Conservation (phyloP, 2,329 filamentous ascomycete species). For the Botrytis tulipae region DNA sequence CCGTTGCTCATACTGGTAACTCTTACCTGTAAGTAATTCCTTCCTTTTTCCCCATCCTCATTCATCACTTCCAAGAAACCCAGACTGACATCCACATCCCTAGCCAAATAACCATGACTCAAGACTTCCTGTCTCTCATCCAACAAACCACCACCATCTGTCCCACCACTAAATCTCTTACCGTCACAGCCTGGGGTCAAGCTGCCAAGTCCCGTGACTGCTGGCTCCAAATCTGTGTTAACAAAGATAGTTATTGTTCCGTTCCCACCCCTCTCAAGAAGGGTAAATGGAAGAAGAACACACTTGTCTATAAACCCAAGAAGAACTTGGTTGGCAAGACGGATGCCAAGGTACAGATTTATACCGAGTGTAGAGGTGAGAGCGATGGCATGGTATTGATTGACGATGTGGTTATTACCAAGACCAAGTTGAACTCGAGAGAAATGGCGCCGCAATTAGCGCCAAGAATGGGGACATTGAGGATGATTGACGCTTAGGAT, state of each 20-base stretch:
- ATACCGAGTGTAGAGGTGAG: slow-evolving; percentile 14
- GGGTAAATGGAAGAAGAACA: slow-evolving; percentile 20
- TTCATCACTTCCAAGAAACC: neutral
- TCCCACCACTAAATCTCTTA: neutral
- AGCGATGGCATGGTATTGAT: slow-evolving; percentile 9
- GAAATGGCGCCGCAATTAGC: neutral
- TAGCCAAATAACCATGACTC: slow-evolving; percentile 15
- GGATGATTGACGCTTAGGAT: neutral
- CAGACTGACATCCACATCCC: neutral
- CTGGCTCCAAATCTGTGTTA: slow-evolving; percentile 19
- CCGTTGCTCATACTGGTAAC: neutral
- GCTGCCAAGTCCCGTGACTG: slow-evolving; percentile 7
- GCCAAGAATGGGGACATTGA: neutral
- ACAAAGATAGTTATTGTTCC: slow-evolving; percentile 16
- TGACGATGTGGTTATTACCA: slow-evolving; percentile 9
- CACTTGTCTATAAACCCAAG: slow-evolving; percentile 3
- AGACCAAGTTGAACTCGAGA: neutral
- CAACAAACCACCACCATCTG: slow-evolving; percentile 19
- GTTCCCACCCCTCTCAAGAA: slow-evolving; percentile 1
- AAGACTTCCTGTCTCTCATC: slow-evolving; percentile 8
- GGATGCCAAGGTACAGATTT: slow-evolving; percentile 3
- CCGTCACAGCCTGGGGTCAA: slow-evolving; percentile 11
- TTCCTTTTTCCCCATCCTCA: rapidly evolving
- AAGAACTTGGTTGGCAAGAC: neutral
- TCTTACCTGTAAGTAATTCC: slow-evolving; percentile 7